Evolutionary conservation across 345 rosid genomes (phyloP).

Genomic region (Excoecaria cochinchinensis): DNA sequence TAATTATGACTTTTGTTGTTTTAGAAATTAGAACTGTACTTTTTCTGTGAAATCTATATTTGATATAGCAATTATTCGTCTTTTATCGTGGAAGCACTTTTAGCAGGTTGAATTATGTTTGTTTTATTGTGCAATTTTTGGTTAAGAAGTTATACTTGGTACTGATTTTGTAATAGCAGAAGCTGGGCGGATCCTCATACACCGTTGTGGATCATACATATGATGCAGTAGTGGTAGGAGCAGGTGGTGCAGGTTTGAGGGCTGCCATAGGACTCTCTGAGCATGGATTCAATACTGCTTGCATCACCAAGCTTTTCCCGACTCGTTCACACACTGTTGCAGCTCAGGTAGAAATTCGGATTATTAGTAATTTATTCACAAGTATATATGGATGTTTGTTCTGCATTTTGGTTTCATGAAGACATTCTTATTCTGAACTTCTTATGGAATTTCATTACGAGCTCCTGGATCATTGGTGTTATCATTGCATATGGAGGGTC

Average conservation of each 20-base stretch:
- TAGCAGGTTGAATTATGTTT: not conserved
- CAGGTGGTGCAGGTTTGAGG: constrained; percentile 96
- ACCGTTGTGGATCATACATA: constrained; percentile 93
- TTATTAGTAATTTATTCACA: not conserved
- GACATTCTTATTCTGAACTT: not conserved
- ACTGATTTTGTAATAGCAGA: constrained; percentile 18
- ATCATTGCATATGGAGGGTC: not conserved
- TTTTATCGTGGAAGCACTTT: not conserved
- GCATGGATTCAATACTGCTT: constrained; percentile 99
- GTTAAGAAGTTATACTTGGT: not conserved
- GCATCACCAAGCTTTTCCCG: constrained; percentile 96
- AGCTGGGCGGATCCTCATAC: constrained; percentile 45
- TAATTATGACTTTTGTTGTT: too few species aligned
- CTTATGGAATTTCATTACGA: not conserved
- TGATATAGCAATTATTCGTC: not conserved
- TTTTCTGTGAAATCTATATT: not conserved
- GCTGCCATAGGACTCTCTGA: constrained; percentile 98
- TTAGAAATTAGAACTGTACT: too few species aligned
- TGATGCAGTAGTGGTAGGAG: constrained; percentile 96
- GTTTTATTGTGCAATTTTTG: not conserved
- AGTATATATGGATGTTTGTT: not conserved
- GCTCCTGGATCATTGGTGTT: not conserved
- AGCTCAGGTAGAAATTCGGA: constrained; percentile 63
- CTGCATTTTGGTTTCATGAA: not conserved
- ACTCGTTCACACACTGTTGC: constrained; percentile 98